phyloP scores from a whole-genome alignment of 345 rosid genomes.

The Salix udensis region DNA sequence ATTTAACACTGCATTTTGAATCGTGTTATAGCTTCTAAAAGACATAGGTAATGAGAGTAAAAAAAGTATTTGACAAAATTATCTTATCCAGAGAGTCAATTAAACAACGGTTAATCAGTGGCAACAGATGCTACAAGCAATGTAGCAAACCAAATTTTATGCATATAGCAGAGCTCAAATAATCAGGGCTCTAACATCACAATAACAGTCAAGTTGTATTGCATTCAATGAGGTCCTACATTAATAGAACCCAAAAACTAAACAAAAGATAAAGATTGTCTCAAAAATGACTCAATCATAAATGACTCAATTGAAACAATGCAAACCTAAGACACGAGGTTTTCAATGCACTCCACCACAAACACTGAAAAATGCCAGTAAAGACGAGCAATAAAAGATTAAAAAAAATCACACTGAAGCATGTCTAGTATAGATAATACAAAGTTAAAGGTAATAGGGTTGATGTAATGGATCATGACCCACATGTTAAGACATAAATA shows the following conservation, averaged over 20 bases:
- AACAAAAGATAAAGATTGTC: neutral
- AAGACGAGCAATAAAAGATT: neutral
- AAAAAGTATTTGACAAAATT: neutral
- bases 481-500: neutral
- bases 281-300: neutral
- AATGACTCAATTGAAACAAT: neutral
- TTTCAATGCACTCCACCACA: neutral
- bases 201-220: neutral
- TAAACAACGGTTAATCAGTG: neutral
- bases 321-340: neutral
- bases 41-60: neutral
- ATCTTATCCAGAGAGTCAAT: neutral
- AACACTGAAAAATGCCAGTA: neutral
- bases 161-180: neutral
- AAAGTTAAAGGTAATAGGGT: neutral
- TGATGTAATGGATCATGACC: neutral
- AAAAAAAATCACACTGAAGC: neutral
- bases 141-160: neutral
- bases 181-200: neutral
- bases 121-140: neutral
- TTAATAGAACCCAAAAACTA: neutral
- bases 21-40: neutral
- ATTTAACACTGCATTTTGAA: neutral
- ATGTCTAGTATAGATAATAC: neutral
- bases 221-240: neutral